Evolutionary conservation across 169 alveolate genomes (phyloP), one percentile per base, ranked within the genome.

Genomic region (Theileria orientalis): DNA sequence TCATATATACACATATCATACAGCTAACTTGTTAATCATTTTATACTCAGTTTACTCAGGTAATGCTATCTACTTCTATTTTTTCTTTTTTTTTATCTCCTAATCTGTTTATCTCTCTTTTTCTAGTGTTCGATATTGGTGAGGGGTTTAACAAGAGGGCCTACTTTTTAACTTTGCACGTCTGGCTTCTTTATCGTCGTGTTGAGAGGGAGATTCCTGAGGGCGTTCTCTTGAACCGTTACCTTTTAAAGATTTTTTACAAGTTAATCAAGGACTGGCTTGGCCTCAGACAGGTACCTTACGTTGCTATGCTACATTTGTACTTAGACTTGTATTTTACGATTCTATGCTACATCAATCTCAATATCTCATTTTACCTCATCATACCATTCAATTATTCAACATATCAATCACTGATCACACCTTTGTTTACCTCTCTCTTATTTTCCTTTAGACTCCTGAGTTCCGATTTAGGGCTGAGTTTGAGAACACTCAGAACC

Each of bases 121-220:
- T 49, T 49, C 25, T 69, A 29, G 67, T 61, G 32, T 87, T 87
- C 64, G 87, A 67, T 25, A 84, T 88, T 40, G 90, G 88, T 51
- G 85, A 83, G 19, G 90, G 92, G 13, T 88, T 84, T 73, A 88
- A 88, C 64, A 78, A 66, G 74, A 83, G 88, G 46, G 83, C 83
- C 59, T 88, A 88, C 70, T 84, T 88, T 76, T 66, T 76, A 71
- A 46, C 83, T 67, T 42, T 88, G 47, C 93, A 88, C 64, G 74
- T 88, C 13, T 88, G 93, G 93, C 52, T 88, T 42, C 66, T 88
- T 42, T 83, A 84, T 63, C 74, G 90, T 41, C 71, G 93, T 42
- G 82, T 85, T 42, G 67, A 84, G 74, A 82, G 66, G 60, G 91
- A 84, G 61, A 25, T 33, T 40, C 90, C 90, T 33, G 84, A 78